phyloP scores from a whole-genome alignment of 495 filamentous ascomycete genomes.

The Penicillium angulare region DNA sequence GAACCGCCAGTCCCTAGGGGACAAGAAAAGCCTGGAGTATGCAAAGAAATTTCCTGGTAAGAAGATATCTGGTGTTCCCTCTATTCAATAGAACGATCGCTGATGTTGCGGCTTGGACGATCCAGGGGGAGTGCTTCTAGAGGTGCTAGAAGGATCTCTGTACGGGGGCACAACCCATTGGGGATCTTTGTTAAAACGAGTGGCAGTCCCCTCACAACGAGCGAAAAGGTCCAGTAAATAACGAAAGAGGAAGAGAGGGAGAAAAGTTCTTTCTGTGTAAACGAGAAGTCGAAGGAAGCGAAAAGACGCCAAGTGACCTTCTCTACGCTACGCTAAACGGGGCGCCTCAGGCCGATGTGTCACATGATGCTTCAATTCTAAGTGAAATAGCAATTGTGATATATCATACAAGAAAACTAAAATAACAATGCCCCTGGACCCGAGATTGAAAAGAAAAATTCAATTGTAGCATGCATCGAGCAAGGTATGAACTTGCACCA shows the following conservation, averaged over 20 bases:
- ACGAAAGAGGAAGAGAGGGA: constrained; percentile 1
- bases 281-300: constrained; percentile 19
- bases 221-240: constrained; percentile 8
- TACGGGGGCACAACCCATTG: constrained; percentile 4
- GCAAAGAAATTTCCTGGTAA: too few relatives aligned
- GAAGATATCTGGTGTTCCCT: neutral
- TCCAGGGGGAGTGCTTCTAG: neutral
- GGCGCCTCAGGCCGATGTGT: constrained; percentile 7
- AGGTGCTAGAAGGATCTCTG: neutral
- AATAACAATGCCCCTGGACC: constrained; percentile 10
- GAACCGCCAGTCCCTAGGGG: too few relatives aligned
- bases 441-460: constrained; percentile 6
- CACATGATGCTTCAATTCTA: constrained; percentile 25
- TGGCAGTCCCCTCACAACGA: constrained; percentile 12
- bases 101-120: neutral
- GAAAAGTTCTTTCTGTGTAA: constrained; percentile 5
- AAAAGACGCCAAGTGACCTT: constrained; percentile 16
- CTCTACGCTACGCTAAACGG: constrained; percentile 10
- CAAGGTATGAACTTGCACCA: constrained; percentile 6
- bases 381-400: constrained; percentile 23
- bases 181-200: constrained; percentile 16
- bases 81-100: neutral
- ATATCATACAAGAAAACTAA: constrained; percentile 25
- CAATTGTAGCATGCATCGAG: constrained; percentile 17
- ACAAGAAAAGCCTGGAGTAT: too few relatives aligned